Evolutionary conservation across 2,329 filamentous ascomycete genomes (phyloP).

Genomic region (Helicocarpus griseus): DNA sequence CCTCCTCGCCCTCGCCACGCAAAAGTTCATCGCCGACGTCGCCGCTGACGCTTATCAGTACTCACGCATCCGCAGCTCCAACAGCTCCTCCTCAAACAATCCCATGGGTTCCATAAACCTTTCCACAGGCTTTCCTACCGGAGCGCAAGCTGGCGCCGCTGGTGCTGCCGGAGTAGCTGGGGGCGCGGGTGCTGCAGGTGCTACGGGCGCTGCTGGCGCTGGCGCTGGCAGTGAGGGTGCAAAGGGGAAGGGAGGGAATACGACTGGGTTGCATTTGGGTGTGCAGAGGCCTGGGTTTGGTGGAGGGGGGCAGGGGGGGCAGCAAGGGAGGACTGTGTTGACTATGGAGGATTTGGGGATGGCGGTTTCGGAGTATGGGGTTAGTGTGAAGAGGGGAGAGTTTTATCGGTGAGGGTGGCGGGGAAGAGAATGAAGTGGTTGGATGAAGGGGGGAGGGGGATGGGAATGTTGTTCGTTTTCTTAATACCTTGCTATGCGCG

Average conservation of each 20-base stretch:
- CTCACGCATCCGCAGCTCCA: slow-evolving; percentile 86
- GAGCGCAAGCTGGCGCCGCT: slow-evolving; percentile 42
- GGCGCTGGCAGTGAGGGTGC: slow-evolving; percentile 34
- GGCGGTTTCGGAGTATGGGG: slow-evolving; percentile 94
- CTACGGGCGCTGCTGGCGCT: slow-evolving; percentile 31
- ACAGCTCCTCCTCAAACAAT: slow-evolving; percentile 77
- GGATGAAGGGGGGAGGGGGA: slow-evolving; percentile 14
- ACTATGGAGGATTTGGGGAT: slow-evolving; percentile 99
- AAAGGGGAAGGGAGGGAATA: slow-evolving; percentile 40
- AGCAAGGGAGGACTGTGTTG: slow-evolving; percentile 80
- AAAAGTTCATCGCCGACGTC: slow-evolving; percentile 97
- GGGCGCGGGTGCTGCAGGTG: slow-evolving; percentile 37
- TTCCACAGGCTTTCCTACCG: slow-evolving; percentile 49
- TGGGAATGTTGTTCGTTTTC: slow-evolving; percentile 1
- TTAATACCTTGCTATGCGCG: no score
- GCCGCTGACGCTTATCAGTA: slow-evolving; percentile 98
- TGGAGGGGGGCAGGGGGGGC: slow-evolving; percentile 73
- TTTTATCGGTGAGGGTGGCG: slow-evolving; percentile 62
- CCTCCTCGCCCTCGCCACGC: slow-evolving; percentile 90
- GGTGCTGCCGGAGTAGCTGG: slow-evolving; percentile 39
- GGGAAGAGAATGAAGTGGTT: neutral
- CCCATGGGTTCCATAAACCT: slow-evolving; percentile 79
- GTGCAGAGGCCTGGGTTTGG: slow-evolving; percentile 74
- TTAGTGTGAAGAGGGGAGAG: slow-evolving; percentile 94
- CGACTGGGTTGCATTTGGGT: slow-evolving; percentile 49